Base-by-base conservation (phyloP, 805 yeast genomes). In the Wickerhamomyces chaumierensis region DNA sequence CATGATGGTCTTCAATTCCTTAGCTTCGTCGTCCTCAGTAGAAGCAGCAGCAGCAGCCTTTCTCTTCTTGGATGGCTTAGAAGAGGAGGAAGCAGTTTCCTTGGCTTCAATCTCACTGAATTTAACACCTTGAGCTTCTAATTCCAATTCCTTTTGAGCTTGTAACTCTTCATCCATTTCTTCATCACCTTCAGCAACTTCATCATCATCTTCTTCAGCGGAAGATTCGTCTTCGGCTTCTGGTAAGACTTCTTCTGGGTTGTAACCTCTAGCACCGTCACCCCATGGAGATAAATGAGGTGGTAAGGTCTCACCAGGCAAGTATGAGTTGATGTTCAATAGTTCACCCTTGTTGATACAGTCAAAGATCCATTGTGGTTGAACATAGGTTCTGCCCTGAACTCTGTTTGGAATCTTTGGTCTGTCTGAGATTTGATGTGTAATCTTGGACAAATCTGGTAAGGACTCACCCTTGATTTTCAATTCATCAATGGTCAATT, bases 261-360 rank as follows among this genome's bases (percentile, higher is more conserved):
- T 77, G 63, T 92, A 92, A 39, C 79, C 81, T 51, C 81, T 86
- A 36, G 88, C 73, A 13, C 29, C 29, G 65, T 92, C 98, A 50
- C 97, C 97, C 97, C 98, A 92, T 67, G 98, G 98, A 38, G 95
- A 84, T 53, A 92, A 68, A 62, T 92, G 98, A 29, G 98, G 96
- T 34, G 98, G 98, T 47, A 92, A 69, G 4, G 85, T 66, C 63
- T 90, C 96, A 40, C 98, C 98, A 5, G 96, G 95, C 34, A 94
- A 82, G 56, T 92, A 92, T 39, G 69, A 70, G 39, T 80, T 78
- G 18, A 85, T 95, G 16, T 92, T 75, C 42, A 82, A 67, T 43
- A 92, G 68, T 42, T 73, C 68, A 36, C 75, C 73, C 62, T 81
- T 81, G 66, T 92, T 92, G 43, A 92, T 65, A 53, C 81, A 79